These are phyloP conservation scores for Mortierella sp. DNA, from an alignment of 371 early-diverging fungal species.

Conservation along the genomic window DNA sequence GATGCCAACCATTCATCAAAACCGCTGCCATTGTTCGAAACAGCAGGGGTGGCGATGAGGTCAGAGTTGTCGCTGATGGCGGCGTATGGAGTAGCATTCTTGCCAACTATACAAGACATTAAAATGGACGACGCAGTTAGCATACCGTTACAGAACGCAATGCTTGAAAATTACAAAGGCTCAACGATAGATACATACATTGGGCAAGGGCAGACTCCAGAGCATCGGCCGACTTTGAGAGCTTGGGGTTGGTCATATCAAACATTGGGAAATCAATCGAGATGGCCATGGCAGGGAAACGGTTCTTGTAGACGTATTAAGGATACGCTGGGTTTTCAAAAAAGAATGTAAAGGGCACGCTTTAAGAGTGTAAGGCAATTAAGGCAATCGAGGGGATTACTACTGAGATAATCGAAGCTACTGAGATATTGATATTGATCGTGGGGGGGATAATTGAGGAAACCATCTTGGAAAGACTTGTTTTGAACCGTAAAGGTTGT, in stretches of 20 bases:
- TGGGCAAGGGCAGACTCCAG: conserved; percentile 55
- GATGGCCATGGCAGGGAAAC: conserved; percentile 30
- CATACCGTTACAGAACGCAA: background rate
- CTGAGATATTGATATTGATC: conserved; percentile 25
- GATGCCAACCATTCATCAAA: conserved; percentile 55
- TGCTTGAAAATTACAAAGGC: background rate
- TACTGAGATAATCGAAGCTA: conserved; percentile 27
- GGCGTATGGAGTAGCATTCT: conserved; percentile 12
- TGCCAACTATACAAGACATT: conserved; percentile 20
- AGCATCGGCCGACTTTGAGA: conserved; percentile 48
- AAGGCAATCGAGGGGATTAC: conserved; percentile 29
- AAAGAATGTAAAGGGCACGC: conserved; percentile 2
- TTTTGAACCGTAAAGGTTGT: conserved; percentile 39
- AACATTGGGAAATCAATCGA: conserved; percentile 53
- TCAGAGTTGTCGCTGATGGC: conserved; percentile 12
- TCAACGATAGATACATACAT: conserved; percentile 22
- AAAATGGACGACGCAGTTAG: too few relatives aligned
- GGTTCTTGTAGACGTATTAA: background rate
- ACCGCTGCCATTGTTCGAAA: conserved; percentile 25
- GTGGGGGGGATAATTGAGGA: conserved; percentile 49
- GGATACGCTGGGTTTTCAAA: conserved; percentile 1
- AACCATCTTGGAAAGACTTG: conserved; percentile 39
- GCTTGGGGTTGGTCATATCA: conserved; percentile 46
- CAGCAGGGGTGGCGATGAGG: conserved; percentile 15
- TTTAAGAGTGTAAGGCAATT: conserved; percentile 48